phyloP scores from a whole-genome alignment of 371 early-diverging fungal genomes.

The Globomyces sp. region DNA sequence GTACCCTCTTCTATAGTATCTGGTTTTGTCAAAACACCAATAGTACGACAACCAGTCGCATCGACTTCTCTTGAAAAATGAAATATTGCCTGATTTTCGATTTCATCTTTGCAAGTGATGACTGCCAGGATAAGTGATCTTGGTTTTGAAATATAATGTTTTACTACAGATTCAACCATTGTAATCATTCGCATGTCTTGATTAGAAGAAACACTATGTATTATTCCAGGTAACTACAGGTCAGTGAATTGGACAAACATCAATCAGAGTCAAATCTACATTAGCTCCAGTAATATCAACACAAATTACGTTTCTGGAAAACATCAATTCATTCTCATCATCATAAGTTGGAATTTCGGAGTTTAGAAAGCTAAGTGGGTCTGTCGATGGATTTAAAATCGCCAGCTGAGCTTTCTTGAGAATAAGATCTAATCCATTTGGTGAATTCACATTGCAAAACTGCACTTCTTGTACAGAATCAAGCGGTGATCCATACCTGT shows the following conservation, averaged over 20 bases:
- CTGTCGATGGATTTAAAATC: slow-evolving; percentile 43
- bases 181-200: slow-evolving; percentile 39
- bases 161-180: slow-evolving; percentile 44
- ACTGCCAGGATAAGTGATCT: slow-evolving; percentile 48
- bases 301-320: slow-evolving; percentile 47
- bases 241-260: slow-evolving; percentile 10
- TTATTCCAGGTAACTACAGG: slow-evolving; percentile 47
- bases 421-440: slow-evolving; percentile 31
- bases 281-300: slow-evolving; percentile 45
- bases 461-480: slow-evolving; percentile 26
- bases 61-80: slow-evolving; percentile 46
- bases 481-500: slow-evolving; percentile 26
- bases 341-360: slow-evolving; percentile 24
- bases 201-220: slow-evolving; percentile 38
- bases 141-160: slow-evolving; percentile 40
- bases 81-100: slow-evolving; percentile 51
- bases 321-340: slow-evolving; percentile 41
- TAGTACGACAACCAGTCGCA: slow-evolving; percentile 42
- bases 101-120: slow-evolving; percentile 54
- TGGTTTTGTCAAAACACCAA: slow-evolving; percentile 56
- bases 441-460: slow-evolving; percentile 28
- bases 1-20: slow-evolving; percentile 51
- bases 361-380: slow-evolving; percentile 27
- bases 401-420: slow-evolving; percentile 51
- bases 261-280: slow-evolving; percentile 48